Conservation (phyloP, 192 early-diverging fungal species). For the Paraglomus brasilianum region DNA sequence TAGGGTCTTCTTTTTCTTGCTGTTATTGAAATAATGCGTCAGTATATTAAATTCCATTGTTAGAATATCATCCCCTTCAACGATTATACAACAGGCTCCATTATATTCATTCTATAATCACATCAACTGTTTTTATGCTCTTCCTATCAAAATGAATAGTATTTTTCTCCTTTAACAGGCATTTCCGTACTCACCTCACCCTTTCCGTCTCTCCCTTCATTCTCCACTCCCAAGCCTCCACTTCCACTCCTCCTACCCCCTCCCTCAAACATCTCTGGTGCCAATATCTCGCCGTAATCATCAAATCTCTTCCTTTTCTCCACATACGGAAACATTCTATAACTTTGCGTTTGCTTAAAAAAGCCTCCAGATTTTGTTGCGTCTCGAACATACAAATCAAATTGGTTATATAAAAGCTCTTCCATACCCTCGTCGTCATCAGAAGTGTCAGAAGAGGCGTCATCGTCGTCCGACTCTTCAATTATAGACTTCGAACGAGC, state of each 20-base stretch:
- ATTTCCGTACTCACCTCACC: neutral
- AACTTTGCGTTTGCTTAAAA: constrained; percentile 78
- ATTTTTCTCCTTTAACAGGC: neutral
- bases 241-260: constrained; percentile 2
- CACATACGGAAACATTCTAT: constrained; percentile 83
- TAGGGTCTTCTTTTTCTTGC: constrained; percentile 39
- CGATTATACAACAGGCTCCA: constrained; percentile 26
- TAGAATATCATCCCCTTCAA: no score
- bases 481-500: constrained; percentile 64
- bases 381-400: constrained; percentile 86
- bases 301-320: constrained; percentile 84
- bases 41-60: no score
- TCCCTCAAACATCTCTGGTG: constrained; percentile 51
- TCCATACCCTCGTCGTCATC: constrained; percentile 55
- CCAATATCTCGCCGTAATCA: constrained; percentile 88
- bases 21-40: neutral
- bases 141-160: no score
- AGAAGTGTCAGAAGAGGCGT: constrained; percentile 47
- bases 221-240: constrained; percentile 3
- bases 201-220: constrained; percentile 33
- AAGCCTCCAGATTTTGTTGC: constrained; percentile 66
- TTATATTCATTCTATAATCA: constrained; percentile 38
- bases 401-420: constrained; percentile 50
- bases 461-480: constrained; percentile 75
- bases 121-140: constrained; percentile 5